phyloP scores from a whole-genome alignment of 2,329 filamentous ascomycete species.

The Diaporthe eres region DNA sequence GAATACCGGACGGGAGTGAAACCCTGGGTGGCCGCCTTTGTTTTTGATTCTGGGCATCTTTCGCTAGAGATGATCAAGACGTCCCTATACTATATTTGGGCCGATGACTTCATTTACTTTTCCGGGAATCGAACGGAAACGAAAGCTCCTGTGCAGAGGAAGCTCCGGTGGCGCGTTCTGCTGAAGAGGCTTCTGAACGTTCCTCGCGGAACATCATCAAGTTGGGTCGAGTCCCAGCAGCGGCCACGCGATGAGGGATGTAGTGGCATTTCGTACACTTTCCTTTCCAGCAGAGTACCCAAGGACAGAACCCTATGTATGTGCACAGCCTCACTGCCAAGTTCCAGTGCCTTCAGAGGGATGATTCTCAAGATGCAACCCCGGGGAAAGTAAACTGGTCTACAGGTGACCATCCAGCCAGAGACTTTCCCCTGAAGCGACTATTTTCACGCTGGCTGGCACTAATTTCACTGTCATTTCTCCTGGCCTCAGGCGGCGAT shows the following conservation, averaged over 20 bases:
- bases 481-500: no score
- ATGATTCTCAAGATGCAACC: background rate
- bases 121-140: no score
- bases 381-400: no score
- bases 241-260: background rate
- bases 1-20: no score
- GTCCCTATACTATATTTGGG: no score
- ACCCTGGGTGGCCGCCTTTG: no score
- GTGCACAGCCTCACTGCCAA: background rate
- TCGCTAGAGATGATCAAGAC: no score
- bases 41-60: no score
- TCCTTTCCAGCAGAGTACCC: no score
- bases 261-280: background rate
- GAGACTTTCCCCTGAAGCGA: background rate
- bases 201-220: background rate
- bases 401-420: background rate
- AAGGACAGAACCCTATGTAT: background rate
- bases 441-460: background rate
- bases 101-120: no score
- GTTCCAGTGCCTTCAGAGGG: background rate
- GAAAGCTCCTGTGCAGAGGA: background rate
- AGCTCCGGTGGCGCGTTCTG: no score
- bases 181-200: background rate
- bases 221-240: no score
- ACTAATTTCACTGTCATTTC: background rate